Base-by-base conservation (phyloP, 768 basidiomycete genomes). In the Nidularia pulvinata region DNA sequence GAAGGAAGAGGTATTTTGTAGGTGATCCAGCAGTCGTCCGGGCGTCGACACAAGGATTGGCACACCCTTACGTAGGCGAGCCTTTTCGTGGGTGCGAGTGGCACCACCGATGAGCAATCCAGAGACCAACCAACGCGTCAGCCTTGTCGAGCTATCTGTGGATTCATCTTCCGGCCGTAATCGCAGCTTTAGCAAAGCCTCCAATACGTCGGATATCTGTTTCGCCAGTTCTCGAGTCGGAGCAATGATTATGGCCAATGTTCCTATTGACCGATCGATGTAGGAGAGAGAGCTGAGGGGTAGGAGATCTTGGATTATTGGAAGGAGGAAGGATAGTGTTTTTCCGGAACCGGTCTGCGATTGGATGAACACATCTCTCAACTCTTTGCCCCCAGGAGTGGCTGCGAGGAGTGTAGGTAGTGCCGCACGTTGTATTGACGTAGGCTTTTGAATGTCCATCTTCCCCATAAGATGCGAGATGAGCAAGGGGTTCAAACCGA, bases 301-400 rank as follows among this genome's bases (percentile, higher is more conserved):
- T 35, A 98, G 81, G 50, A 98, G 88, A 67, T 96, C 94, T 57
- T 98, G 93, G 44, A 98, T 82, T 68, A 98, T 93, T 30, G 96
- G 96, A 9, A 98, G 83, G 22, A 98, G 82, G 74, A 91, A 98
- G 3, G 95, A 83, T 22, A 98, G 74, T 0, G 95, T 98, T 72
- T 98, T 98, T 64, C 96, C 96, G 0, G 95, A 98, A 52, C 96
- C 96, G 7, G 96, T 98, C 67, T 98, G 95, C 10, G 94, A 92
- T 69, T 97, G 95, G 52, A 98, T 91, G 69, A 97, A 95, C 11
- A 91, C 83, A 69, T 96, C 94, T 55, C 89, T 78, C 48, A 74
- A 72, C 47, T 60, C 57, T 55, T 69, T 71, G 57, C 67, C 73
- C 30, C 69, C 59, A 0, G 76, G 67, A 6, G 64, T 55, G 6